Evolutionary conservation across 2,329 filamentous ascomycete species (phyloP).

Genomic region (Ophiostoma piceae): DNA sequence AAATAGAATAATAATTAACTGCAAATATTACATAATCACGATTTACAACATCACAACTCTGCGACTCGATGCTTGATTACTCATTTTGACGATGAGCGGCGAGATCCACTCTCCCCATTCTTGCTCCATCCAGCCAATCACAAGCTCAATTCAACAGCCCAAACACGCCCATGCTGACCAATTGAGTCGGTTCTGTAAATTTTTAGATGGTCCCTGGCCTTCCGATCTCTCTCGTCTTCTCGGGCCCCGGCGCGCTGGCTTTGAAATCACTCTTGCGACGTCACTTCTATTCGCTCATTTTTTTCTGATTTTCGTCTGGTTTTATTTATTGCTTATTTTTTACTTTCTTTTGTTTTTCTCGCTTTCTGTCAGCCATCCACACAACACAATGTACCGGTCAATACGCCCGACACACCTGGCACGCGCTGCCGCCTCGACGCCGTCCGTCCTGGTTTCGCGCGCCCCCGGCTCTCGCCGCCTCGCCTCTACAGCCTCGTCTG

Average conservation of each 20-base stretch:
- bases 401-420: slow-evolving; percentile 44
- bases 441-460: slow-evolving; percentile 36
- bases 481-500: slow-evolving; percentile 47
- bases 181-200: slow-evolving; percentile 21
- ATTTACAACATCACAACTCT: background rate
- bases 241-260: background rate
- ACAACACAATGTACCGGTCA: slow-evolving; percentile 47
- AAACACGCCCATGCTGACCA: slow-evolving; percentile 20
- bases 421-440: slow-evolving; percentile 32
- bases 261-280: slow-evolving; percentile 1
- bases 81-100: slow-evolving; percentile 4
- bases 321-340: background rate
- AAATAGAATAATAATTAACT: too few species aligned
- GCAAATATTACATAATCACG: background rate
- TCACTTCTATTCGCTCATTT: slow-evolving; percentile 11
- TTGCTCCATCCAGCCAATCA: background rate
- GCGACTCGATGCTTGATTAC: background rate
- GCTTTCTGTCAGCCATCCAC: slow-evolving; percentile 10
- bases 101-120: background rate
- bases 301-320: background rate
- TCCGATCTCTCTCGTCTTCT: background rate
- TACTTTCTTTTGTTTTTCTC: slow-evolving; percentile 15
- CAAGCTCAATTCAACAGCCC: background rate
- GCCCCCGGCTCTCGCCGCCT: slow-evolving; percentile 45
- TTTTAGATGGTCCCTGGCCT: slow-evolving; percentile 18